Evolutionary conservation across 805 yeast genomes (phyloP).

Genomic region (Deakozyma indianensis): DNA sequence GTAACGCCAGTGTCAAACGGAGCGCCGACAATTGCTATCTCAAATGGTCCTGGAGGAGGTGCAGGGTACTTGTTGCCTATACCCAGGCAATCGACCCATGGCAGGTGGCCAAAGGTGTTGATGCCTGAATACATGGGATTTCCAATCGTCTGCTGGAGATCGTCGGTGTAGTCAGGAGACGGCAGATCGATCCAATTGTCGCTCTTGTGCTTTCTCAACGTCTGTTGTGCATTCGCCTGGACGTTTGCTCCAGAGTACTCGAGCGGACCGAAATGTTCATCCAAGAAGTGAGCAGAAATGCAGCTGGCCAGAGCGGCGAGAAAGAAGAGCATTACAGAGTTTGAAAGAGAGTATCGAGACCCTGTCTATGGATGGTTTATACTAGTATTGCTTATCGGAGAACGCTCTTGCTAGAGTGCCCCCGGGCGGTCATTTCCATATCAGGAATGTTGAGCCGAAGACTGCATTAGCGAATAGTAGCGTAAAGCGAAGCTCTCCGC

Average conservation of each 20-base stretch:
- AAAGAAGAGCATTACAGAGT: no score
- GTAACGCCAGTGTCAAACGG: conserved; percentile 41
- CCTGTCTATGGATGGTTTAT: no score
- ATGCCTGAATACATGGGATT: conserved; percentile 32
- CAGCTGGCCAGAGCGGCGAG: not conserved
- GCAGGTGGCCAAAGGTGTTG: conserved; percentile 38
- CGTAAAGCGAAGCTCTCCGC: no score
- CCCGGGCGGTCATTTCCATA: no score
- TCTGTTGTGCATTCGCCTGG: not conserved
- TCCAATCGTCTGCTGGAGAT: conserved; percentile 8
- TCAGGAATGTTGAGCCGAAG: no score
- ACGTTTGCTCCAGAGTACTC: not conserved
- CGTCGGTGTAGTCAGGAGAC: not conserved
- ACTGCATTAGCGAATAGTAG: no score
- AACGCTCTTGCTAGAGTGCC: no score
- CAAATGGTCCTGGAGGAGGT: conserved; percentile 25
- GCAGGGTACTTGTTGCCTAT: conserved; percentile 11
- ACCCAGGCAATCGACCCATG: conserved; percentile 33
- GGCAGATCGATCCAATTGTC: not conserved
- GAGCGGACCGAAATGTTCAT: not conserved
- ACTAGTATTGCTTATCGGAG: no score
- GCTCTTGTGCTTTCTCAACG: not conserved
- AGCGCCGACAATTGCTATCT: conserved; percentile 40
- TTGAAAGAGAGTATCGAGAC: no score
- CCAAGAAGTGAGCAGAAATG: not conserved